phyloP scores from a whole-genome alignment of 116 monocot genomes.

The Posidonia oceanica region DNA sequence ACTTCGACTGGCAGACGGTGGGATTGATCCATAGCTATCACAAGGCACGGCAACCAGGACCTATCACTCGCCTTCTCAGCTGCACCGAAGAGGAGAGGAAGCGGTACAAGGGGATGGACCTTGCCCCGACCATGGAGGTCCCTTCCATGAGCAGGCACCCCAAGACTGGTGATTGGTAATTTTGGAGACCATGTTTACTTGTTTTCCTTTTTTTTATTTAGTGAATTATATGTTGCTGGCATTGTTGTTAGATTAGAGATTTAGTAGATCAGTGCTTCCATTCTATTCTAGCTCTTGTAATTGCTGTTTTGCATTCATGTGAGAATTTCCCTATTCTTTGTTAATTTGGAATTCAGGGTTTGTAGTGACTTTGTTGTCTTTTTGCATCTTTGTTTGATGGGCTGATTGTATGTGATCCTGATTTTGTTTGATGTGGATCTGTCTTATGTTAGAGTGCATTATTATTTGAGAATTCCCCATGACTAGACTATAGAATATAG shows the following conservation, averaged over 20 bases:
- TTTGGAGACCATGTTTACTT: not conserved
- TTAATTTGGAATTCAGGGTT: too few relatives aligned
- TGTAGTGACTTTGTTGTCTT: too few relatives aligned
- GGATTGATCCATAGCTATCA: constrained; percentile 80
- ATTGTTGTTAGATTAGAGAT: not conserved
- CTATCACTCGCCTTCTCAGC: constrained; percentile 86
- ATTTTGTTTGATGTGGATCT: too few relatives aligned
- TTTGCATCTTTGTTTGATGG: too few relatives aligned
- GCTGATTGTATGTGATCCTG: too few relatives aligned
- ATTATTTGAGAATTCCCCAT: too few relatives aligned
- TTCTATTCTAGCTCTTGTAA: not conserved
- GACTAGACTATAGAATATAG: too few relatives aligned
- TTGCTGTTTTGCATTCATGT: too few relatives aligned
- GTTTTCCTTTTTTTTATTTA: not conserved
- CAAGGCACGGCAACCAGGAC: constrained; percentile 85
- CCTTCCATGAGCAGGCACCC: constrained; percentile 95
- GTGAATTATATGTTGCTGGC: not conserved
- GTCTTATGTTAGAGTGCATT: too few relatives aligned
- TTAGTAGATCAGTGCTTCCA: too few relatives aligned
- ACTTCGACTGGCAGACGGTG: constrained; percentile 99
- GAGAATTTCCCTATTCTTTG: too few relatives aligned
- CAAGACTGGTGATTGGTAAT: constrained; percentile 83
- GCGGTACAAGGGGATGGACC: constrained; percentile 60
- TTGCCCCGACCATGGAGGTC: constrained; percentile 89
- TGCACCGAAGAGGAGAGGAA: constrained; percentile 68